phyloP scores from a whole-genome alignment of 371 early-diverging fungal species.

The Gilbertella persicaria region DNA sequence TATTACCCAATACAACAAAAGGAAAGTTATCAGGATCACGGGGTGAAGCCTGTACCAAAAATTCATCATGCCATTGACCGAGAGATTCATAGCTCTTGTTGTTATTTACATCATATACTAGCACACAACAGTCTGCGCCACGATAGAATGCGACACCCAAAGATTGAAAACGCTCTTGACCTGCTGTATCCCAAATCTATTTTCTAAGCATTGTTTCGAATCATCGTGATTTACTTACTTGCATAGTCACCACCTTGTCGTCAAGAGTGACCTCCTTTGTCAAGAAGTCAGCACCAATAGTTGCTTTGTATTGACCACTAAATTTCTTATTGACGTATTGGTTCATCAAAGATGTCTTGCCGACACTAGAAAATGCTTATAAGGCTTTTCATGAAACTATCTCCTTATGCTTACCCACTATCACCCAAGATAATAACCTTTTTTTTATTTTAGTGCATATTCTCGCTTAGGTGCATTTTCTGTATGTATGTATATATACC shows the following conservation, averaged over 20 bases:
- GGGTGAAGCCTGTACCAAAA: conserved; percentile 91
- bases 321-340: conserved; percentile 99
- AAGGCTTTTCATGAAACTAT: neutral
- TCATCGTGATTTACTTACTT: conserved; percentile 52
- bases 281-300: conserved; percentile 99
- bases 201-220: neutral
- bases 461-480: neutral
- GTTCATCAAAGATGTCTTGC: conserved; percentile 99
- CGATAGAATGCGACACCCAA: conserved; percentile 98
- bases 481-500: conserved; percentile 2
- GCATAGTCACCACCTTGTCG: conserved; percentile 83
- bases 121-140: conserved; percentile 98
- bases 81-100: conserved; percentile 92
- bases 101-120: conserved; percentile 97
- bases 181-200: conserved; percentile 94
- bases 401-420: conserved; percentile 17
- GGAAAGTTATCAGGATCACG: conserved; percentile 95
- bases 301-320: conserved; percentile 98
- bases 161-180: conserved; percentile 96
- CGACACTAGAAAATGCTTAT: conserved; percentile 52
- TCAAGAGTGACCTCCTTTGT: conserved; percentile 96
- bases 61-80: conserved; percentile 95
- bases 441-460: no score
- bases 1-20: conserved; percentile 98
- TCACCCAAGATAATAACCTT: conserved; percentile 26